A percentile compares a stretch with the other conserved stretches of the same genome.
Evolutionary conservation across 192 early-diverging fungal species (phyloP).

Genomic region (Rhizophagus clarus): DNA sequence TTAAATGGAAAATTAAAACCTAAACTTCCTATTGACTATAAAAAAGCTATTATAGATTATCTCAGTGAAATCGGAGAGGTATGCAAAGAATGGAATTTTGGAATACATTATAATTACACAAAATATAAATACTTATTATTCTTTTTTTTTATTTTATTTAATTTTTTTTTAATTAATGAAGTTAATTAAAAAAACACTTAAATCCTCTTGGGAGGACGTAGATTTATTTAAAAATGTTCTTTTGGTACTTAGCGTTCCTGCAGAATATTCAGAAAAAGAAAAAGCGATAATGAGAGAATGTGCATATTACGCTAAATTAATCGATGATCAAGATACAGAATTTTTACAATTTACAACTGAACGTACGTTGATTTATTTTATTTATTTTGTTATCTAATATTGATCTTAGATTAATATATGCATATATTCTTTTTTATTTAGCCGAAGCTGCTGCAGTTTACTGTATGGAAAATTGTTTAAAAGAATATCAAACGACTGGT

Average conservation of each 20-base stretch:
- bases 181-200: constrained; percentile 11
- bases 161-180: not conserved
- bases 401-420: not conserved
- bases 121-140: too few relatives aligned
- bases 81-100: not conserved
- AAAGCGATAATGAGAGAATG: constrained; percentile 20
- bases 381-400: not conserved
- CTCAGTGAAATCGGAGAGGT: constrained; percentile 9
- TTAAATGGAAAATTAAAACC: constrained; percentile 8
- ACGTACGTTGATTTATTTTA: constrained; percentile 9
- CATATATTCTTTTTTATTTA: not conserved
- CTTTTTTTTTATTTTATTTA: too few relatives aligned
- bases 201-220: not conserved
- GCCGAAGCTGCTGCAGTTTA: constrained; percentile 24
- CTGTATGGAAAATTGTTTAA: not conserved
- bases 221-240: constrained; percentile 8
- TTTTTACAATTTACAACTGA: constrained; percentile 18
- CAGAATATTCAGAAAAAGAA: constrained; percentile 8
- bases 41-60: constrained; percentile 28
- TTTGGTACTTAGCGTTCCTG: constrained; percentile 2
- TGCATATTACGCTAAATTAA: not conserved
- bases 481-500: not conserved
- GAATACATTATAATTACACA: too few relatives aligned
- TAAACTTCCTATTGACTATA: not conserved
- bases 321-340: not conserved